Evolutionary conservation across 164 flowering plant genomes (phyloP).

Genomic region (Magnolia officinalis): DNA sequence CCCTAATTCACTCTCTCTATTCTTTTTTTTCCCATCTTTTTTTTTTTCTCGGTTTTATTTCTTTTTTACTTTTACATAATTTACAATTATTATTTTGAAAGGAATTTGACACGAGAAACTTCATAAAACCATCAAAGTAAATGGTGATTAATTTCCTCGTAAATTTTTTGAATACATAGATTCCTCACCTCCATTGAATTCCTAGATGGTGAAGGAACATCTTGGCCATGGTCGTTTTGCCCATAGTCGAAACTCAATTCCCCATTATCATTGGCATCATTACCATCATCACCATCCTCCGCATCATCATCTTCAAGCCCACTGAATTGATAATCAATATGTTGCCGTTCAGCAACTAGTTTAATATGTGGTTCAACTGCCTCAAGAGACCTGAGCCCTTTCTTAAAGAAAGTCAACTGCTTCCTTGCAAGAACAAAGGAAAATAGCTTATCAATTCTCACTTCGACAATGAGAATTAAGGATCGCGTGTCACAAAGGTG

Average conservation of each 20-base stretch:
- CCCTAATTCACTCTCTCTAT: no score
- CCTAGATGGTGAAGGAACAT: constrained; percentile 36
- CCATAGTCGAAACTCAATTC: constrained; percentile 86
- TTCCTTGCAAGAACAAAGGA: constrained; percentile 20
- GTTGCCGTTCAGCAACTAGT: constrained; percentile 57
- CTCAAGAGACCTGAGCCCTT: constrained; percentile 65
- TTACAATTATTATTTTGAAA: no score
- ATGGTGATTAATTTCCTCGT: no score
- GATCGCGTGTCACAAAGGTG: constrained; percentile 2
- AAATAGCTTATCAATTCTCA: background rate
- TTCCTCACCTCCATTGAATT: constrained; percentile 65
- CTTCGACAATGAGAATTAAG: background rate
- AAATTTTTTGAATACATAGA: background rate
- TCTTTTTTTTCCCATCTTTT: no score
- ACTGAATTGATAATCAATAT: constrained; percentile 81
- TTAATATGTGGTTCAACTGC: constrained; percentile 73
- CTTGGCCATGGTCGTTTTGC: constrained; percentile 40
- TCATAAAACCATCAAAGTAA: background rate
- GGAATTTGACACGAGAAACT: background rate
- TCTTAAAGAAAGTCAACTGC: constrained; percentile 79
- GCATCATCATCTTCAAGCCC: constrained; percentile 72
- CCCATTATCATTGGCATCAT: constrained; percentile 48
- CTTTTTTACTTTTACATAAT: no score
- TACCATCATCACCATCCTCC: constrained; percentile 38
- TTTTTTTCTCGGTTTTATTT: no score